Evolutionary conservation across 75 land plant genomes (phyloP).

Genomic region (Selaginella tamariscina): DNA sequence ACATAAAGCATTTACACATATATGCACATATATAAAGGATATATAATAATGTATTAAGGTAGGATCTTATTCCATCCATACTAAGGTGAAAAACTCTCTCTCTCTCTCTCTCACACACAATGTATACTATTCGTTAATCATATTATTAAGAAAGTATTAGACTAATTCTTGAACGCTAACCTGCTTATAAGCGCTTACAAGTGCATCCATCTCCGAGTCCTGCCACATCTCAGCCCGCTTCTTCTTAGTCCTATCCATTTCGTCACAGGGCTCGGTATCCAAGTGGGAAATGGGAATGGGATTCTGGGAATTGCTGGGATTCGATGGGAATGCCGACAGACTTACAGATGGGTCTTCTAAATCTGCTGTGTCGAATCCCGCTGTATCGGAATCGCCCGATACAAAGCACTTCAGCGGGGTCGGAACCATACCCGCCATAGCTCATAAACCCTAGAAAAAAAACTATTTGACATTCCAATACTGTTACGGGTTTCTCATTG

Average conservation of each 20-base stretch:
- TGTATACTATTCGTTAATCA: no score
- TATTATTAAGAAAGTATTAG: no score
- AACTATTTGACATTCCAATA: not conserved
- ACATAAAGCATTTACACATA: no score
- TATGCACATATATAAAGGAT: no score
- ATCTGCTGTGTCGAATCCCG: not conserved
- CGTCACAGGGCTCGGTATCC: not conserved
- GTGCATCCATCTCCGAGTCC: conserved; percentile 23
- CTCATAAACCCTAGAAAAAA: not conserved
- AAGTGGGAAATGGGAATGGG: not conserved
- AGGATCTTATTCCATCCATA: no score
- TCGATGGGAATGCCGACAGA: not conserved
- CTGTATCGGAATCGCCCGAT: not conserved
- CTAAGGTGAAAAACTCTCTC: no score
- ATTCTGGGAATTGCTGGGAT: not conserved
- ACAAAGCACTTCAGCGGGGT: not conserved
- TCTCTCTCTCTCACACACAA: no score
- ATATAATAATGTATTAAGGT: no score
- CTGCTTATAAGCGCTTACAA: conserved; percentile 22
- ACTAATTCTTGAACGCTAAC: no score
- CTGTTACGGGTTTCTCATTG: no score
- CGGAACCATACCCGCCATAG: not conserved
- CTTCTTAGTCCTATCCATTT: conserved; percentile 19
- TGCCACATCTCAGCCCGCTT: conserved; percentile 29
- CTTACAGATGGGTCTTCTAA: not conserved